phyloP scores from a whole-genome alignment of 1,284 basidiomycete species.

The Leccinum insolens region DNA sequence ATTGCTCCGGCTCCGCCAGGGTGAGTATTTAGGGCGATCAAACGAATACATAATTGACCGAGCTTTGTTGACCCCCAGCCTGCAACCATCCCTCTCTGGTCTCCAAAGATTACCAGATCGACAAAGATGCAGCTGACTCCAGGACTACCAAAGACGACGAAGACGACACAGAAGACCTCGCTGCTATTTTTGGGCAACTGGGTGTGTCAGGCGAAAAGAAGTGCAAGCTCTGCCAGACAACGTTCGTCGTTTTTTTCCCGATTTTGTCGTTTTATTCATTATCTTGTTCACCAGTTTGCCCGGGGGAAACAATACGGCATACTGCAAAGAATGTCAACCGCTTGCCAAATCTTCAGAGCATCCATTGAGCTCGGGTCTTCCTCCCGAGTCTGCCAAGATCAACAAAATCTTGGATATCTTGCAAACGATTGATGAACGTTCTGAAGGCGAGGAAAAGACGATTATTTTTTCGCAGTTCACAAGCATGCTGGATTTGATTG shows the following conservation, averaged over 20 bases:
- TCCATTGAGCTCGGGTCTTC: conserved; percentile 39
- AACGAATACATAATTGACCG: neutral
- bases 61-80: conserved; percentile 48
- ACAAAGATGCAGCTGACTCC: conserved; percentile 75
- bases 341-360: conserved; percentile 46
- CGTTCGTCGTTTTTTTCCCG: conserved; percentile 48
- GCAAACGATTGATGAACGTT: conserved; percentile 63
- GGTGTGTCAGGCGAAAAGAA: conserved; percentile 61
- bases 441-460: conserved; percentile 78
- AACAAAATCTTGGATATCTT: conserved; percentile 81
- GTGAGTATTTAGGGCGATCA: conserved; percentile 41
- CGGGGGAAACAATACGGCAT: conserved; percentile 40
- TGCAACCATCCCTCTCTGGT: conserved; percentile 89
- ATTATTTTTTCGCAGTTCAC: conserved; percentile 94
- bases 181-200: conserved; percentile 73
- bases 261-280: conserved; percentile 2
- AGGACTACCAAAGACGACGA: conserved; percentile 54
- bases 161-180: conserved; percentile 67
- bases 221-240: conserved; percentile 75
- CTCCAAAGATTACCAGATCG: conserved; percentile 71
- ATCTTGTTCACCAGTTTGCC: conserved; percentile 39
- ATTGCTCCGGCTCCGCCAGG: conserved; percentile 87
- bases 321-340: conserved; percentile 64
- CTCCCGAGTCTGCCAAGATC: conserved; percentile 86
- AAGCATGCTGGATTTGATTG: conserved; percentile 84